Percentiles rank a stretch among this genome's conserved stretches.
These are phyloP conservation scores for Parvularia atlantis DNA, from an alignment of 78 protist species.

Conservation along the genomic window DNA sequence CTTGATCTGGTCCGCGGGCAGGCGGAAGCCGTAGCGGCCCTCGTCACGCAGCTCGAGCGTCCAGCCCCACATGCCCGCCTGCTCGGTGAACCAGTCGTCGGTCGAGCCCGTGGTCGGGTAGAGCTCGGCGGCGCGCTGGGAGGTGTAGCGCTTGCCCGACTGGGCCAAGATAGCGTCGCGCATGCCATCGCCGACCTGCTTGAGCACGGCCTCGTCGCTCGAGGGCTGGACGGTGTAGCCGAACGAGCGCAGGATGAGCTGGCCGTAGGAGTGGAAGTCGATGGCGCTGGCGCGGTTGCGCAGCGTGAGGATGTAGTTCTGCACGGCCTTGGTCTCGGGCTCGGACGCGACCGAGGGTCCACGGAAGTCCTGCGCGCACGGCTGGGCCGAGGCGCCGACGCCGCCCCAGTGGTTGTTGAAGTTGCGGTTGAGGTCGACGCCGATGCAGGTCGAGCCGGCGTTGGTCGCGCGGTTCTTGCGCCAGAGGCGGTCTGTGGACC, in stretches of 20 bases:
- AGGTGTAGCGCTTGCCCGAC: constrained; percentile 2
- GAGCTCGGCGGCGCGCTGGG: not conserved
- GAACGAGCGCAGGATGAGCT: constrained; percentile 20
- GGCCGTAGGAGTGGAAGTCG: constrained; percentile 20
- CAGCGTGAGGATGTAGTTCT: not conserved
- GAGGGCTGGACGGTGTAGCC: constrained; percentile 6
- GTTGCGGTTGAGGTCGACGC: constrained; percentile 40
- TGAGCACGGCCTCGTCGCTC: constrained; percentile 6
- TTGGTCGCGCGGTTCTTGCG: constrained; percentile 24
- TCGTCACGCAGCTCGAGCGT: constrained; percentile 35
- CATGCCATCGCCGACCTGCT: not conserved
- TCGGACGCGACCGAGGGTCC: not conserved
- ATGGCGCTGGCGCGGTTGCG: not conserved
- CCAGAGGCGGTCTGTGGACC: constrained; percentile 11
- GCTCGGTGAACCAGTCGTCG: constrained; percentile 12
- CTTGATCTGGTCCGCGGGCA: constrained; percentile 29
- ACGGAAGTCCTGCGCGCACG: constrained; percentile 13
- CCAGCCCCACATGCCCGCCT: not conserved
- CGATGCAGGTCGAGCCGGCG: constrained; percentile 4
- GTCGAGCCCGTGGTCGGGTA: constrained; percentile 22
- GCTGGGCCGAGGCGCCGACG: constrained; percentile 3
- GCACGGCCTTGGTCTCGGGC: not conserved
- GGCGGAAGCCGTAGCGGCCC: constrained; percentile 32
- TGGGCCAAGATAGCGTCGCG: constrained; percentile 1
- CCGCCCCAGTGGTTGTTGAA: constrained; percentile 11